Conservation (phyloP, 495 filamentous ascomycete genomes). For the Penicillium canariense region DNA sequence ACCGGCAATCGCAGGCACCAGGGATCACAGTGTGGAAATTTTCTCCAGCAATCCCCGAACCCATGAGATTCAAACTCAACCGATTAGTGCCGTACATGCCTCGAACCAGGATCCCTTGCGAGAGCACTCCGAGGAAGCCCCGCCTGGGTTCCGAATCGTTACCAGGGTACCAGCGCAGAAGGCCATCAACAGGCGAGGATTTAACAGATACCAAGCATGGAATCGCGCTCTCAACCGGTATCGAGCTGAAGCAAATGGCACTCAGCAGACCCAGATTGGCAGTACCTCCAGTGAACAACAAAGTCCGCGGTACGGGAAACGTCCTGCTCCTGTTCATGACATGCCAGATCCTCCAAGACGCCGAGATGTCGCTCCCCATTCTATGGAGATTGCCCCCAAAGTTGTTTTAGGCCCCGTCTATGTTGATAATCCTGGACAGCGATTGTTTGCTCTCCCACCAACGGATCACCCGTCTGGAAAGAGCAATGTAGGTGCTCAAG, state of each 20-base stretch:
- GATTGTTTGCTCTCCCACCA: slow-evolving; percentile 5
- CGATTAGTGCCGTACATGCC: slow-evolving; percentile 22
- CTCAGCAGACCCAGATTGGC: slow-evolving; percentile 11
- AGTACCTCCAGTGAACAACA: slow-evolving; percentile 13
- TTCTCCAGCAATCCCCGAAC: slow-evolving; percentile 35
- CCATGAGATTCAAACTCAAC: slow-evolving; percentile 35
- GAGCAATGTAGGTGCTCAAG: slow-evolving; percentile 15
- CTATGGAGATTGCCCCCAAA: slow-evolving; percentile 16
- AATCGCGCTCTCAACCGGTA: slow-evolving; percentile 44
- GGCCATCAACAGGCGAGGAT: slow-evolving; percentile 44
- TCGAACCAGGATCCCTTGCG: slow-evolving; percentile 18
- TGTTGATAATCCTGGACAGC: slow-evolving; percentile 17
- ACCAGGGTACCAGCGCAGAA: slow-evolving; percentile 25
- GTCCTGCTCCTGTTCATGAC: slow-evolving; percentile 21
- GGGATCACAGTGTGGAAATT: slow-evolving; percentile 39
- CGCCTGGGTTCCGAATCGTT: slow-evolving; percentile 38
- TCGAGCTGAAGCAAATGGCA: slow-evolving; percentile 26
- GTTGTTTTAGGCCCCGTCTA: slow-evolving; percentile 15
- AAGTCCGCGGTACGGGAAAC: slow-evolving; percentile 22
- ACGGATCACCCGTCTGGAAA: slow-evolving; percentile 8
- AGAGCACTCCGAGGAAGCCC: slow-evolving; percentile 38
- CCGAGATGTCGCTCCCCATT: slow-evolving; percentile 9
- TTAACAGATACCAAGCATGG: slow-evolving; percentile 50
- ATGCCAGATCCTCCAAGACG: slow-evolving; percentile 10
- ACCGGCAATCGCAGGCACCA: slow-evolving; percentile 14